Base-by-base conservation (phyloP, 768 basidiomycete species). In the Macrolepiota dolichaula region DNA sequence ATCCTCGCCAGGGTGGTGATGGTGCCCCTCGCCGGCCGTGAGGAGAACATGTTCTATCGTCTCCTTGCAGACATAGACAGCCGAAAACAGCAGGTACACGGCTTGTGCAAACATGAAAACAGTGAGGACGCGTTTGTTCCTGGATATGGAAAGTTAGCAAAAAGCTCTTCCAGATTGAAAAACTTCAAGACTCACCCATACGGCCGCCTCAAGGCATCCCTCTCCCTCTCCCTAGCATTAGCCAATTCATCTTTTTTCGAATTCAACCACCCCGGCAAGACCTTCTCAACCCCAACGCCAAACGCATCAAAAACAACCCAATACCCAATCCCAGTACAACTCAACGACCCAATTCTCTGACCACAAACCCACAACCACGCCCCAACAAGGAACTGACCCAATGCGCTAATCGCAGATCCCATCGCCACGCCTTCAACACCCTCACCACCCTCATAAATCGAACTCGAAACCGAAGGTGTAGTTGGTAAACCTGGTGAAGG, bases 41-140 rank as follows among this genome's bases (percentile, higher is more conserved):
- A 98, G 79, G 15, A 99, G 71, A 42, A 97, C 73, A 74, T 96
- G 95, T 74, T 99, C 96, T 3, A 98, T 80, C 0, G 95, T 91
- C 79, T 99, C 97, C 70, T 99, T 98, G 68, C 94, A 95, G 17
- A 98, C 90, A 75, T 98, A 99, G 2, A 98, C 89, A 0, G 93
- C 87, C 0, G 94, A 86, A 70, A 98, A 99, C 78, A 96, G 86
- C 59, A 99, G 79, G 73, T 97, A 98, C 12, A 99, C 91, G 10
- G 87, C 85, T 68, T 98, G 96, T 0, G 93, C 86, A 67, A 98
- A 99, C 71, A 92, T 77, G 57, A 87, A 70, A 3, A 91, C 82
- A 0, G 89, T 89, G 66, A 85, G 85, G 40, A 88, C 67, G 1
- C 92, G 86, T 3, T 83, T 82, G 61, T 84, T 84, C 59, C 90